A percentile compares a stretch with the other conserved stretches of the same genome.
Conservation (phyloP, 2,329 filamentous ascomycete genomes). For the Sarocladium brachiariae region DNA sequence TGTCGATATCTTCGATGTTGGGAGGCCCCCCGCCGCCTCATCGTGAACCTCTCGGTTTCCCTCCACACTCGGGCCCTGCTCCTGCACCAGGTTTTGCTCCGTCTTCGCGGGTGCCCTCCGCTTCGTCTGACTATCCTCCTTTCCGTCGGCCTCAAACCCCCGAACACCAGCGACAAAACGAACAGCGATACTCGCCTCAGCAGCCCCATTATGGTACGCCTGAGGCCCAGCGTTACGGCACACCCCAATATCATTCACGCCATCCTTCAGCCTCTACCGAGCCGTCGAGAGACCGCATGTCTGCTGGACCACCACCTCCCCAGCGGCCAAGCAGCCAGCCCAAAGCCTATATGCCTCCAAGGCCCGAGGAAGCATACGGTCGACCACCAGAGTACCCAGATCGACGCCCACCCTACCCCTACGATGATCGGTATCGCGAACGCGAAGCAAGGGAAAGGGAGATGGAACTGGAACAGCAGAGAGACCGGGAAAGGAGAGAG, state of each 20-base stretch:
- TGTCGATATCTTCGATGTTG: slow-evolving; percentile 57
- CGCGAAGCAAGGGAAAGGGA: slow-evolving; percentile 44
- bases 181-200: slow-evolving; percentile 25
- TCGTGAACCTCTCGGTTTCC: slow-evolving; percentile 34
- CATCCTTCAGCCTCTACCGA: slow-evolving; percentile 43
- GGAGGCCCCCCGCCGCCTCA: slow-evolving; percentile 41
- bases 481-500: slow-evolving; percentile 36
- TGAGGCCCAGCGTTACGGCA: slow-evolving; percentile 52
- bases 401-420: slow-evolving; percentile 37
- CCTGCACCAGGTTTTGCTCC: slow-evolving; percentile 39
- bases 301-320: slow-evolving; percentile 32
- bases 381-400: slow-evolving; percentile 24
- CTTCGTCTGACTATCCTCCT: slow-evolving; percentile 51
- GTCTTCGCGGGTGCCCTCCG: slow-evolving; percentile 48
- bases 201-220: slow-evolving; percentile 39
- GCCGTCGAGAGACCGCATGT: slow-evolving; percentile 31
- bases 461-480: slow-evolving; percentile 33
- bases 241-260: slow-evolving; percentile 50
- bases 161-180: slow-evolving; percentile 56
- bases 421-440: slow-evolving; percentile 46
- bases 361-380: slow-evolving; percentile 35
- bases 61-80: slow-evolving; percentile 29
- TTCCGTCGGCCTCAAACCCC: slow-evolving; percentile 66
- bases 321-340: slow-evolving; percentile 46
- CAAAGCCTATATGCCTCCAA: slow-evolving; percentile 40